Evolutionary conservation across 2,329 filamentous ascomycete genomes (phyloP).

Genomic region (Colletotrichum cereale): DNA sequence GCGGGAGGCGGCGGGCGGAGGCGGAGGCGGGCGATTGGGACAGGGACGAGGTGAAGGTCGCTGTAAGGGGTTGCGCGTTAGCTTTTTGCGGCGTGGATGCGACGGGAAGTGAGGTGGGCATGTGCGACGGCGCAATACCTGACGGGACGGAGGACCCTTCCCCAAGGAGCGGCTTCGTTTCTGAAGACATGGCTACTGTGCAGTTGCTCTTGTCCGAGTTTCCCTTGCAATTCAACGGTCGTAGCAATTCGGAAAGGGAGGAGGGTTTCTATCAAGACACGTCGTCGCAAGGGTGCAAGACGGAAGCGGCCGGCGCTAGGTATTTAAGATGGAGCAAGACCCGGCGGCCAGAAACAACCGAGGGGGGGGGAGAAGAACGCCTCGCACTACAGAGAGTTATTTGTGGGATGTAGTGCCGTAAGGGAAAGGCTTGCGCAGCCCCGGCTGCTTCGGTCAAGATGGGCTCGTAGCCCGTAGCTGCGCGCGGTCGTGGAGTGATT

Average conservation of each 20-base stretch:
- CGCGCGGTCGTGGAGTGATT: background rate
- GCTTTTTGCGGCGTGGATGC: background rate
- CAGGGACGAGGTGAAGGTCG: slow-evolving; percentile 51
- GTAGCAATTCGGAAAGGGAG: background rate
- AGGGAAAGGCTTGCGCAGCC: background rate
- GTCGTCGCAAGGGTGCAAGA: background rate
- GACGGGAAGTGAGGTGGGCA: background rate
- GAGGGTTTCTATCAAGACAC: background rate
- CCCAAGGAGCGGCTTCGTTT: slow-evolving; percentile 12
- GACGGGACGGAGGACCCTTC: background rate
- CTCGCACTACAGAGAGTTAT: background rate
- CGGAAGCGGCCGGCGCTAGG: background rate
- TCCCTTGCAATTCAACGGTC: background rate
- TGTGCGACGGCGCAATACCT: slow-evolving; percentile 6
- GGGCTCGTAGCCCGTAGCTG: slow-evolving; percentile 1
- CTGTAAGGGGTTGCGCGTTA: slow-evolving; percentile 37
- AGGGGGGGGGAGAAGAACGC: background rate
- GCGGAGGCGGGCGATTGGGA: slow-evolving; percentile 42
- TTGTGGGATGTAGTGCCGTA: background rate
- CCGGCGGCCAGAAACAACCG: background rate
- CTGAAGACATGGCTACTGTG: background rate
- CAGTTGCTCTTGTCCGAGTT: background rate
- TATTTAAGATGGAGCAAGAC: background rate
- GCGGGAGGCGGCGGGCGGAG: slow-evolving; percentile 63
- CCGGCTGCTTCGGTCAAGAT: background rate